phyloP scores from a whole-genome alignment of 139 green algal species.

The Monoraphidium neglectum region DNA sequence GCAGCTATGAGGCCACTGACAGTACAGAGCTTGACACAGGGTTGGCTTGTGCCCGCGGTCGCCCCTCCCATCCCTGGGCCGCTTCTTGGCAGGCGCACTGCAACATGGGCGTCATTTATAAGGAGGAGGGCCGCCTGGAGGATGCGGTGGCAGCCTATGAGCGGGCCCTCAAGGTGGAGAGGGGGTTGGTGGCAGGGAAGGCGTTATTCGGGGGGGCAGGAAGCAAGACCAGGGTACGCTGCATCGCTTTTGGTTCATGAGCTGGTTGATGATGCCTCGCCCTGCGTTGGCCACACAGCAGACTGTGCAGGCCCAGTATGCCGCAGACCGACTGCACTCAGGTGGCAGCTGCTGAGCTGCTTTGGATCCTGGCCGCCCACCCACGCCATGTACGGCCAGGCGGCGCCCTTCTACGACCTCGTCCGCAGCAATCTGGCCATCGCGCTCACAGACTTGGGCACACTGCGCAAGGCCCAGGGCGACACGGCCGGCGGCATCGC shows the following conservation, averaged over 20 bases:
- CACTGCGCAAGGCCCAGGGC: slow-evolving; percentile 9
- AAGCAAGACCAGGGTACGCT: not conserved
- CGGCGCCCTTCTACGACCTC: slow-evolving; percentile 68
- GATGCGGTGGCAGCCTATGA: slow-evolving; percentile 84
- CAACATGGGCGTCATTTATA: slow-evolving; percentile 91
- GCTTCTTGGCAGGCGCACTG: slow-evolving; percentile 77
- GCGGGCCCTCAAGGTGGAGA: slow-evolving; percentile 55
- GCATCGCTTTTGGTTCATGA: not conserved
- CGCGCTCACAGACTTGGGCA: slow-evolving; percentile 84
- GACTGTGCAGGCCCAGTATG: not conserved
- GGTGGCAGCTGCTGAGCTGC: not conserved
- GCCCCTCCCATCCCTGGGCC: not conserved
- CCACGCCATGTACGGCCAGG: slow-evolving; percentile 10
- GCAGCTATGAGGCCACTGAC: not conserved
- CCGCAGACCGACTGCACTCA: not conserved
- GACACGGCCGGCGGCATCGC: slow-evolving; percentile 9
- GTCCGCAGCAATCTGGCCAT: slow-evolving; percentile 81
- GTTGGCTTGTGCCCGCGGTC: not conserved
- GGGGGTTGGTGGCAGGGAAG: no score
- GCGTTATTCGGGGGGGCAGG: no score
- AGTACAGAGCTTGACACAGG: not conserved
- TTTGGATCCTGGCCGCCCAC: no score
- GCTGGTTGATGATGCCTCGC: not conserved
- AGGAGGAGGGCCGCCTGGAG: slow-evolving; percentile 66
- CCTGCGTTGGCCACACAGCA: not conserved